phyloP scores from a whole-genome alignment of 208 protist genomes.

The Porcisia hertigi region DNA sequence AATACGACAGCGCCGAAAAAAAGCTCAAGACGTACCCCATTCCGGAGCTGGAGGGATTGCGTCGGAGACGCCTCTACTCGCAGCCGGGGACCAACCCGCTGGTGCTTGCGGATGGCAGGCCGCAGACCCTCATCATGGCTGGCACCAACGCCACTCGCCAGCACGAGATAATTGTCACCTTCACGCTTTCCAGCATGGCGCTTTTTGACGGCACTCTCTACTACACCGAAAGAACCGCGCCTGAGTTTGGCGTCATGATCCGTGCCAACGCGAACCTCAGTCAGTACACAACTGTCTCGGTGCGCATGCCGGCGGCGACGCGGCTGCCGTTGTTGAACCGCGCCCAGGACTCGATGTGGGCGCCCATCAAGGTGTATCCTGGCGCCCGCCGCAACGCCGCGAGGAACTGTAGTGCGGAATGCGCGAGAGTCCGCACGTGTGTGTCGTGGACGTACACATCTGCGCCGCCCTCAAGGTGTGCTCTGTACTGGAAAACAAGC shows the following conservation, averaged over 20 bases:
- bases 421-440: constrained; percentile 34
- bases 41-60: constrained; percentile 37
- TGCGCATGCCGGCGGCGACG: constrained; percentile 39
- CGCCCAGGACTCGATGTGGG: constrained; percentile 22
- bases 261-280: constrained; percentile 24
- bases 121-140: constrained; percentile 11
- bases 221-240: constrained; percentile 28
- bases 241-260: constrained; percentile 42
- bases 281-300: constrained; percentile 32
- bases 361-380: constrained; percentile 35
- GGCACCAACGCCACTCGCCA: constrained; percentile 29
- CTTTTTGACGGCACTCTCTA: constrained; percentile 23
- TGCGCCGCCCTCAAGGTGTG: constrained; percentile 16
- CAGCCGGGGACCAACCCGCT: background rate
- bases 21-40: constrained; percentile 46
- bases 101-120: constrained; percentile 2
- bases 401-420: constrained; percentile 40
- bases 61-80: constrained; percentile 18
- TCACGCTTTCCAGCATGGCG: constrained; percentile 27
- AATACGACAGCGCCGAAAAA: constrained; percentile 43
- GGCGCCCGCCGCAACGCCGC: background rate
- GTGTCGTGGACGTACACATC: constrained; percentile 43
- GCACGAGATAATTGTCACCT: constrained; percentile 48
- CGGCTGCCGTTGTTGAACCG: constrained; percentile 8
- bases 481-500: constrained; percentile 42